Evolutionary conservation across 768 basidiomycete genomes (phyloP).

Genomic region (Artomyces pyxidatus): DNA sequence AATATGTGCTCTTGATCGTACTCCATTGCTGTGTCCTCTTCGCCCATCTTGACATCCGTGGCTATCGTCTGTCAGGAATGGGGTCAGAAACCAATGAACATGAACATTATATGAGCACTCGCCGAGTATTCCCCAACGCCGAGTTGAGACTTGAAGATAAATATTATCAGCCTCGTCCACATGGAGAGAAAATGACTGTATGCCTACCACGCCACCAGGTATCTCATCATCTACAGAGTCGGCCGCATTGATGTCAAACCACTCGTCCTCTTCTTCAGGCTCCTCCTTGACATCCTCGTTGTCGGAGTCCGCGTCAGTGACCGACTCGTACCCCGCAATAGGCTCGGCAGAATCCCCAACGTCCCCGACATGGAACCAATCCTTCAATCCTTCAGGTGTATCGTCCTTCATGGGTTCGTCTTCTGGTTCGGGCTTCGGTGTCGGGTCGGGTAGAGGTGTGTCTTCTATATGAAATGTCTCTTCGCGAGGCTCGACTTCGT

Average conservation of each 20-base stretch:
- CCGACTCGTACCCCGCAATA: constrained; percentile 36
- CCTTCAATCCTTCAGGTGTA: constrained; percentile 7
- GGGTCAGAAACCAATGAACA: background rate
- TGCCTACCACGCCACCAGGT: constrained; percentile 2
- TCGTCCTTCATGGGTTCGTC: constrained; percentile 5
- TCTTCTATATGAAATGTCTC: constrained; percentile 28
- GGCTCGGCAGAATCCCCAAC: constrained; percentile 22
- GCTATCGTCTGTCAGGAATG: background rate
- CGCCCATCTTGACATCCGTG: constrained; percentile 48
- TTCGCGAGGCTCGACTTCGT: constrained; percentile 21
- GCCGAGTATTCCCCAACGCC: constrained; percentile 2
- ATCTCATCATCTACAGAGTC: constrained; percentile 3
- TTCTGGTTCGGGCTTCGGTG: constrained; percentile 9
- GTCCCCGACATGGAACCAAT: constrained; percentile 18
- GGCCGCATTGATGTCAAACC: constrained; percentile 22
- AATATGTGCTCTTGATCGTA: constrained; percentile 80
- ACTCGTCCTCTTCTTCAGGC: constrained; percentile 31
- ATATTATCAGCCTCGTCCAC: background rate
- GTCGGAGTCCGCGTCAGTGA: constrained; percentile 61
- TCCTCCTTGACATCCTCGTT: constrained; percentile 45
- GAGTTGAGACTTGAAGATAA: background rate
- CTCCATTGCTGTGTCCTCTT: constrained; percentile 55
- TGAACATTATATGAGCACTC: background rate
- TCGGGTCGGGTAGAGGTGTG: constrained; percentile 1
- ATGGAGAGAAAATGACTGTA: background rate